These are phyloP conservation scores for Globisporangium yorkense DNA, from an alignment of 352 stramenopile genomes.

Conservation along the genomic window DNA sequence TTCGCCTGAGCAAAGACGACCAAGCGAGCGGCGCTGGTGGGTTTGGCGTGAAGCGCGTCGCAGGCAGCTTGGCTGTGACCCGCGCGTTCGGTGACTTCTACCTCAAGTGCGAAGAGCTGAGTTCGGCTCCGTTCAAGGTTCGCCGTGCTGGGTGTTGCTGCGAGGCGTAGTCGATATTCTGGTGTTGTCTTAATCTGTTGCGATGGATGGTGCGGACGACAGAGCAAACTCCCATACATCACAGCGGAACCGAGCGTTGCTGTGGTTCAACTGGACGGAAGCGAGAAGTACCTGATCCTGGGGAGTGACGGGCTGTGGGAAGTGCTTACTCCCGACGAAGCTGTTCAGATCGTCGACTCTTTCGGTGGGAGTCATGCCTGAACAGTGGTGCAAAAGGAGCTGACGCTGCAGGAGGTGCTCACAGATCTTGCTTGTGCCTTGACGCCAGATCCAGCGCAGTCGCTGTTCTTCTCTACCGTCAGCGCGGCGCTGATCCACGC, in stretches of 20 bases:
- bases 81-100: constrained; percentile 92
- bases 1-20: constrained; percentile 91
- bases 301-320: constrained; percentile 83
- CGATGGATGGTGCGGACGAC: not conserved
- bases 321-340: constrained; percentile 60
- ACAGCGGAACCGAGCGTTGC: constrained; percentile 61
- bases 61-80: constrained; percentile 88
- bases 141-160: constrained; percentile 24
- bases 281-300: constrained; percentile 69
- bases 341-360: constrained; percentile 53
- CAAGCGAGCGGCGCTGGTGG: constrained; percentile 60
- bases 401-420: not conserved
- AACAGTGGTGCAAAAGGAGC: no score
- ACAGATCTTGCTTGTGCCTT: not conserved
- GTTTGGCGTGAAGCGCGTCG: constrained; percentile 87
- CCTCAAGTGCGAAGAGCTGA: constrained; percentile 90
- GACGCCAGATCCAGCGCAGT: constrained; percentile 28
- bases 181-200: no score
- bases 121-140: constrained; percentile 88
- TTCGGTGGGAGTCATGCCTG: constrained; percentile 33
- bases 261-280: constrained; percentile 38
- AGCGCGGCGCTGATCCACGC: constrained; percentile 64
- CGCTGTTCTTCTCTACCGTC: constrained; percentile 46
- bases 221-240: constrained; percentile 81
- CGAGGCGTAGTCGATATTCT: not conserved